Base-by-base conservation (phyloP, 805 yeast genomes). In the Wickerhamiella occidentalis region DNA sequence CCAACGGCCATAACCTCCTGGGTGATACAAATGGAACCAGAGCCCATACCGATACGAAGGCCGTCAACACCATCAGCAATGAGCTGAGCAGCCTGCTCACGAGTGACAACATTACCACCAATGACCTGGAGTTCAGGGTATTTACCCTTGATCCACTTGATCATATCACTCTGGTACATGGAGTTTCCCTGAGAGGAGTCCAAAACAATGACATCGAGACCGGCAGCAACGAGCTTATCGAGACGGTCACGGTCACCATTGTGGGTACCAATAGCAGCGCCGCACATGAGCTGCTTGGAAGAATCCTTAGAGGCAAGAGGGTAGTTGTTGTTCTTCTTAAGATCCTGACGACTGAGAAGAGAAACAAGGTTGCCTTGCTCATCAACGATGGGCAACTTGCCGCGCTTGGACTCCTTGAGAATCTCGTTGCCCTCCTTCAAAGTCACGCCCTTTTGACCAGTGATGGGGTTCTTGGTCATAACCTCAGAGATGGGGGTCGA, bases 1-100 rank as follows among this genome's bases (percentile, higher is more conserved):
- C 98, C 98, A 73, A 96, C 94, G 48, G 98, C 98, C 98, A 92
- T 92, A 53, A 92, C 98, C 74, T 92, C 98, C 74, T 92, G 98
- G 48, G 98, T 92, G 67, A 92, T 92, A 78, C 98, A 92, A 67
- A 94, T 94, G 55, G 96, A 86, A 63, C 98, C 98, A 29, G 97
- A 85, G 66, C 98, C 98, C 98, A 92, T 92, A 73, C 98, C 98
- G 60, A 92, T 90, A 78, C 97, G 86, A 63, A 92, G 76, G 67
- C 88, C 97, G 68, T 92, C 98, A 48, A 94, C 95, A 71, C 98
- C 98, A 48, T 95, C 96, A 61, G 76, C 82, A 62, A 87, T 90
- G 64, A 92, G 77, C 64, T 79, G 75, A 54, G 98, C 98, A 59
- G 98, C 97, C 76, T 92, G 98, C 70, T 90, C 98, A 70, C 98